Evolutionary conservation across 331 rosid genomes (phyloP).

Genomic region (Malus hybrid): DNA sequence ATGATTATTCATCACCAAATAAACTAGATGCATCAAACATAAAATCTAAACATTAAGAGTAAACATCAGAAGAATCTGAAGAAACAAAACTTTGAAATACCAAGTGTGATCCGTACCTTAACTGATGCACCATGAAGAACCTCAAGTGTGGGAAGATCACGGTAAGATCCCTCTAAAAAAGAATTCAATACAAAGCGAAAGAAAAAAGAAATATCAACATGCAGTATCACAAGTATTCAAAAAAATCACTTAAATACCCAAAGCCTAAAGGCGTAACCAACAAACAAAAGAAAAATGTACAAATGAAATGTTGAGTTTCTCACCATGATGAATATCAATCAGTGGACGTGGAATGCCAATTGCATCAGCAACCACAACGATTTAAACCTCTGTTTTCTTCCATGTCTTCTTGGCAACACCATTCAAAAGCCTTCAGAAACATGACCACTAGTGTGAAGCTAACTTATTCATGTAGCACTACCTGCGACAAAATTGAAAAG

Average conservation of each 20-base stretch:
- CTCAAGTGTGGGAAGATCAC: constrained; percentile 81
- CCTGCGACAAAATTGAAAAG: background rate
- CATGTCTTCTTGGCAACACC: constrained; percentile 80
- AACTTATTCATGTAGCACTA: background rate
- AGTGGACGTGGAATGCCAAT: constrained; percentile 79
- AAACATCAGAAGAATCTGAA: constrained; percentile 1
- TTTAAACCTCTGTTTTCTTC: constrained; percentile 47
- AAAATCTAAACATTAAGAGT: background rate
- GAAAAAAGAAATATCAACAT: background rate
- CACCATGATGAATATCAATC: constrained; percentile 89
- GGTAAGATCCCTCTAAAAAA: constrained; percentile 82
- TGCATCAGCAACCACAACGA: constrained; percentile 63
- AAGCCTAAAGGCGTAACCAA: background rate
- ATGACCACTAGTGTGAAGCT: constrained; percentile 1
- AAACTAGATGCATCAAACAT: background rate
- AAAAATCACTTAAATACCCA: background rate
- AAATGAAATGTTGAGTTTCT: constrained; percentile 1
- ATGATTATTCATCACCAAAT: background rate
- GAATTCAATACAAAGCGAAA: constrained; percentile 2
- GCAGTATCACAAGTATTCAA: background rate
- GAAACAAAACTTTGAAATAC: background rate
- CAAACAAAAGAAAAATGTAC: background rate
- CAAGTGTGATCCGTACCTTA: constrained; percentile 36
- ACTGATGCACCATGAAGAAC: constrained; percentile 57
- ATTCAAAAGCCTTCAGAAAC: constrained; percentile 72